phyloP scores from a whole-genome alignment of 2,329 filamentous ascomycete species.

The Alternaria arbusti region DNA sequence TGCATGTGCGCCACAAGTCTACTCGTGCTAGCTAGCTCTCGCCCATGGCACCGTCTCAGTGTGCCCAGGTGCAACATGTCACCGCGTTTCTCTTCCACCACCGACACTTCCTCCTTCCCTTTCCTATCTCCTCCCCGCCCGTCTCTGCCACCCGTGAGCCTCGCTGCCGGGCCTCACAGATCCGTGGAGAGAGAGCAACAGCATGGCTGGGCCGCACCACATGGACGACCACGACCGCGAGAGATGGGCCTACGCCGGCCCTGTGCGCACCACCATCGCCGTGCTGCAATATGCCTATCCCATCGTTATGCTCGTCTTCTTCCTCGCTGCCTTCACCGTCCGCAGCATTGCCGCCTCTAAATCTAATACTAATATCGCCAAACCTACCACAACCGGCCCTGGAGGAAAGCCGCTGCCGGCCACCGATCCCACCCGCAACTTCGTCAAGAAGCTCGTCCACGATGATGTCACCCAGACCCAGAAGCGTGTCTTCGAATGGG shows the following conservation, averaged over 20 bases:
- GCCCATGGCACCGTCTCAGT: constrained; percentile 7
- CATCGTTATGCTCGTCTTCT: constrained; percentile 68
- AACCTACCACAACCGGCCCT: constrained; percentile 70
- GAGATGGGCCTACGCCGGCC: constrained; percentile 26
- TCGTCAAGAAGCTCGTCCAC: constrained; percentile 54
- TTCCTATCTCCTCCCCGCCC: not conserved
- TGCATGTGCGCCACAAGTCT: constrained; percentile 17
- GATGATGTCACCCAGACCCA: constrained; percentile 68
- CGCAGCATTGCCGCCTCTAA: constrained; percentile 64
- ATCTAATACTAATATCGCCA: constrained; percentile 52
- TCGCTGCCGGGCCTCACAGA: constrained; percentile 12
- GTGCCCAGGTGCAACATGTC: constrained; percentile 10
- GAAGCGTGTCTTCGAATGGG: constrained; percentile 76
- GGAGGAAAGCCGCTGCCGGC: constrained; percentile 87
- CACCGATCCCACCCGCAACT: constrained; percentile 54
- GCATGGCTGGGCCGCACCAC: constrained; percentile 26
- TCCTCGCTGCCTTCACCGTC: constrained; percentile 66
- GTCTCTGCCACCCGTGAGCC: constrained; percentile 16
- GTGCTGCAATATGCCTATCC: constrained; percentile 66
- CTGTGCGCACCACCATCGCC: constrained; percentile 23
- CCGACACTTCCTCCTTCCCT: constrained; percentile 4
- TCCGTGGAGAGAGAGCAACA: constrained; percentile 18
- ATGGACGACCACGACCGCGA: constrained; percentile 7
- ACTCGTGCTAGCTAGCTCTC: constrained; percentile 7
- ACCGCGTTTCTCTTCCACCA: constrained; percentile 16